Conservation (phyloP, 2,329 filamentous ascomycete species). For the Xylariaceae sp. region DNA sequence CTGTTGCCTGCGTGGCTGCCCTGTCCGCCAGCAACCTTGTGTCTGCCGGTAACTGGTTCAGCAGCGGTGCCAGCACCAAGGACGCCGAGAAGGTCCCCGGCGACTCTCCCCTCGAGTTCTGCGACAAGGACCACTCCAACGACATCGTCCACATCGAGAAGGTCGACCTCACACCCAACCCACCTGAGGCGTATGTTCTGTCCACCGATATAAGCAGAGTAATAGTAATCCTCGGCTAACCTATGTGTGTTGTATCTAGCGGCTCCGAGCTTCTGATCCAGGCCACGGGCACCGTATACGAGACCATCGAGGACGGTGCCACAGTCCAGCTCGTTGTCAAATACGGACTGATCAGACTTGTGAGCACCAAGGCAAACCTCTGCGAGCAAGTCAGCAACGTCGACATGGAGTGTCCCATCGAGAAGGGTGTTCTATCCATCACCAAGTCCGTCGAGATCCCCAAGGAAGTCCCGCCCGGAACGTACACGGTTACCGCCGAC, state of each 20-base stretch:
- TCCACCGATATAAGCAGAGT: background rate
- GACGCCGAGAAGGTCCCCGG: conserved; percentile 69
- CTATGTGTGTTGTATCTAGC: conserved; percentile 45
- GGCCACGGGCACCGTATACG: conserved; percentile 70
- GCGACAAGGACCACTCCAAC: conserved; percentile 60
- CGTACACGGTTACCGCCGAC: conserved; percentile 84
- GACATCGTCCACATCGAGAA: conserved; percentile 74
- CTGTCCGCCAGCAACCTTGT: conserved; percentile 37
- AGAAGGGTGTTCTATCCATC: conserved; percentile 72
- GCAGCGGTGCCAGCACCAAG: conserved; percentile 47
- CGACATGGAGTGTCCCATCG: conserved; percentile 82
- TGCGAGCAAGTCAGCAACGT: conserved; percentile 89
- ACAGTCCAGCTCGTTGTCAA: conserved; percentile 84
- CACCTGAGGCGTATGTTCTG: conserved; percentile 66
- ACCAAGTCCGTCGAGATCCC: conserved; percentile 84
- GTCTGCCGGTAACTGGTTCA: conserved; percentile 48
- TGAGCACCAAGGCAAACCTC: conserved; percentile 77
- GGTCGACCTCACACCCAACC: conserved; percentile 82
- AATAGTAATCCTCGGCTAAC: background rate
- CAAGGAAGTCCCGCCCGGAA: conserved; percentile 82
- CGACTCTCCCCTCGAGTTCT: conserved; percentile 81
- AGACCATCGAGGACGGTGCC: conserved; percentile 73
- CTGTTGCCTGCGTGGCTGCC: conserved; percentile 43
- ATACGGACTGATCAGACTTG: conserved; percentile 87
- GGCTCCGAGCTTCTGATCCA: conserved; percentile 75